Percentiles rank a stretch among this genome's conserved stretches.
Conservation (phyloP, 2,329 filamentous ascomycete species). For the Rutstroemia sp. region DNA sequence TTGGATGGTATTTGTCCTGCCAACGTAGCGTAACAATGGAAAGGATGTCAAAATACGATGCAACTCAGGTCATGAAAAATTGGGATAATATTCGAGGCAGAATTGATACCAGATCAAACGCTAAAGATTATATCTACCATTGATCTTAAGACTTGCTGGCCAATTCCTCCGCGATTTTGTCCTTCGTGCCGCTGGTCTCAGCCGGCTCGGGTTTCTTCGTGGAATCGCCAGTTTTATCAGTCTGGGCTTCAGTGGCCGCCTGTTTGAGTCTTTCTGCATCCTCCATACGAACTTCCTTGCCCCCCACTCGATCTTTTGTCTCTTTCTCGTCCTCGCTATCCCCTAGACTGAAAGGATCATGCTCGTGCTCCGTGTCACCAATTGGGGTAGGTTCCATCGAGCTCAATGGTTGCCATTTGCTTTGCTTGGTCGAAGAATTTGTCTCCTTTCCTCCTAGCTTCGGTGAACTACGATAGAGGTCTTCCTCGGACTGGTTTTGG, state of each 20-base stretch:
- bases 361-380: slow-evolving; percentile 65
- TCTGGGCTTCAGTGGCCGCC: slow-evolving; percentile 45
- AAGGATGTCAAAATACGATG: background rate
- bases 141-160: slow-evolving; percentile 17
- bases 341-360: slow-evolving; percentile 88
- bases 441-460: slow-evolving; percentile 45
- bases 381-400: slow-evolving; percentile 79
- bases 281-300: slow-evolving; percentile 49
- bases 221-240: slow-evolving; percentile 32
- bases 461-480: slow-evolving; percentile 63
- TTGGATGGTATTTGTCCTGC: background rate
- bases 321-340: slow-evolving; percentile 93
- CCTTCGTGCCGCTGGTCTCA: slow-evolving; percentile 25
- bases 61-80: background rate
- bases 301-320: slow-evolving; percentile 45
- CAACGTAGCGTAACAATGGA: too few relatives aligned
- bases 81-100: background rate
- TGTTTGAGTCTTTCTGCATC: slow-evolving; percentile 53
- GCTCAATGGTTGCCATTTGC: slow-evolving; percentile 96
- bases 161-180: slow-evolving; percentile 26
- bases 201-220: slow-evolving; percentile 25
- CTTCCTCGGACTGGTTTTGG: slow-evolving; percentile 61
- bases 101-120: background rate
- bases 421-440: slow-evolving; percentile 53
- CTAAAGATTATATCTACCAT: background rate